Conservation (phyloP, 2,329 filamentous ascomycete species). For the Coniochaeta hoffmannii region DNA sequence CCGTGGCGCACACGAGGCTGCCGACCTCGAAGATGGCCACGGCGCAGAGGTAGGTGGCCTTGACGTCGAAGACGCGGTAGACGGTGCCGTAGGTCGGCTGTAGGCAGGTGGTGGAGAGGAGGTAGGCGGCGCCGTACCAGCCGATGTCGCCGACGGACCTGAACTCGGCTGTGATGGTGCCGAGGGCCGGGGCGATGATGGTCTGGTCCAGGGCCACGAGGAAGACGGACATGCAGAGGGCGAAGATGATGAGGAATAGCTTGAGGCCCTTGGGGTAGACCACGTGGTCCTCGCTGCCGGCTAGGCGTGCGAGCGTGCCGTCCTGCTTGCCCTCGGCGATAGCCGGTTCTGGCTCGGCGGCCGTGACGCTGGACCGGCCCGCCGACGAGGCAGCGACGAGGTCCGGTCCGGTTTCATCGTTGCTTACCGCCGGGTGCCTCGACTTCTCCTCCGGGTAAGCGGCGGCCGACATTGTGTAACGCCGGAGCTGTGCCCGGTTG, state of each 20-base stretch:
- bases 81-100: slow-evolving; percentile 42
- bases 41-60: slow-evolving; percentile 33
- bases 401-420: background rate
- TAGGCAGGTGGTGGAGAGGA: slow-evolving; percentile 40
- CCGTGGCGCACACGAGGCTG: slow-evolving; percentile 30
- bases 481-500: background rate
- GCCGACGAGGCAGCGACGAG: background rate
- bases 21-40: slow-evolving; percentile 25
- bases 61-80: slow-evolving; percentile 43
- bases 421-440: background rate
- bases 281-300: slow-evolving; percentile 9
- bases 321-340: background rate
- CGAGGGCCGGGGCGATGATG: slow-evolving; percentile 44
- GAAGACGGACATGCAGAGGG: slow-evolving; percentile 39
- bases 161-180: slow-evolving; percentile 41
- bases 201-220: slow-evolving; percentile 44
- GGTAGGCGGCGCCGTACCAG: slow-evolving; percentile 44
- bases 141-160: slow-evolving; percentile 39
- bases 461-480: background rate
- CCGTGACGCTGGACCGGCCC: background rate
- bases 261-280: slow-evolving; percentile 32
- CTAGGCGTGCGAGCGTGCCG: background rate
- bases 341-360: slow-evolving; percentile 4
- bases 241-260: slow-evolving; percentile 32
- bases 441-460: background rate